Evolutionary conservation across 768 basidiomycete species (phyloP).

Genomic region (Gloeopeniophorella convolvens): DNA sequence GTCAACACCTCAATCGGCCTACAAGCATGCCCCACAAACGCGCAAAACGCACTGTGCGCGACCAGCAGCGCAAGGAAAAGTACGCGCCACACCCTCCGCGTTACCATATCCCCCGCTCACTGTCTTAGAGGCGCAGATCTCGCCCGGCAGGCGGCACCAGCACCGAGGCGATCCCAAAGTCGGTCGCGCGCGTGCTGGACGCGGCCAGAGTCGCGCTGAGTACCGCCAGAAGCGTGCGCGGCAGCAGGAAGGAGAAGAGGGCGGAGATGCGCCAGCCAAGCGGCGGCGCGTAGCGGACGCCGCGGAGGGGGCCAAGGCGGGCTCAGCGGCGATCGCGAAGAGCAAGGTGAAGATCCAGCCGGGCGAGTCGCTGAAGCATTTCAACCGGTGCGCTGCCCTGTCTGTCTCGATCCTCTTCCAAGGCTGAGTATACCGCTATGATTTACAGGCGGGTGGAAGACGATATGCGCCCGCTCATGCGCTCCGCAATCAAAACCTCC

Average conservation of each 20-base stretch:
- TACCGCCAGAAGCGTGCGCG: conserved; percentile 31
- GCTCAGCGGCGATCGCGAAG: conserved; percentile 25
- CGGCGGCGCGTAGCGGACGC: conserved; percentile 21
- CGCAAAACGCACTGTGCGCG: conserved; percentile 29
- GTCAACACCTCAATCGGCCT: too few relatives aligned
- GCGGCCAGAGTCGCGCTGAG: conserved; percentile 51
- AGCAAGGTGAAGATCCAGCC: conserved; percentile 42
- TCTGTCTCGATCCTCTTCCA: not conserved
- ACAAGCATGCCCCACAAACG: conserved; percentile 33
- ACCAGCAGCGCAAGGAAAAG: conserved; percentile 26
- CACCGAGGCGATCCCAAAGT: conserved; percentile 65
- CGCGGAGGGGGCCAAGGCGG: not conserved
- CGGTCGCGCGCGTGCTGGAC: conserved; percentile 56
- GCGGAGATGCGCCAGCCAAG: conserved; percentile 20
- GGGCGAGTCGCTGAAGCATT: conserved; percentile 69
- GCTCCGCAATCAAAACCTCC: conserved; percentile 52
- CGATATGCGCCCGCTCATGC: conserved; percentile 59
- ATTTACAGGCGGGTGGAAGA: conserved; percentile 61
- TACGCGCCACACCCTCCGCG: conserved; percentile 15
- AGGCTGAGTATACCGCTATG: not conserved
- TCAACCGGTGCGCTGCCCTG: conserved; percentile 51
- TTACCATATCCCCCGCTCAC: not conserved
- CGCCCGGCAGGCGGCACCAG: conserved; percentile 21
- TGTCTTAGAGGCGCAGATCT: conserved; percentile 23
- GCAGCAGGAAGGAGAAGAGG: conserved; percentile 32